Evolutionary conservation across 441 rosid genomes (phyloP).

Genomic region (Populus hybrid): DNA sequence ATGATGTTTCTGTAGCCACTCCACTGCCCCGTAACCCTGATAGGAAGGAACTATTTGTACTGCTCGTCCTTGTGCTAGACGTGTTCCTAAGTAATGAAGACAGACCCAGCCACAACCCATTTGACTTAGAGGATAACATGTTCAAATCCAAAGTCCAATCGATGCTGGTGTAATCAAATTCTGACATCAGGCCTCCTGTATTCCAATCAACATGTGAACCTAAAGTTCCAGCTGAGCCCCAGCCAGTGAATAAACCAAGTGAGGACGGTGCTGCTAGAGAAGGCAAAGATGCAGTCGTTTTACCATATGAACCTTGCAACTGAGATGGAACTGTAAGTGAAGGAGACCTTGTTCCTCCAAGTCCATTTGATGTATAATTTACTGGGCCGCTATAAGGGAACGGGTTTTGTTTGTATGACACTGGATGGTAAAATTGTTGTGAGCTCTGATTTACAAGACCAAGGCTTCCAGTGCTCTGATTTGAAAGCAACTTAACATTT

Average conservation of each 20-base stretch:
- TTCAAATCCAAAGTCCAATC: conserved; percentile 53
- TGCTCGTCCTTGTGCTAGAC: conserved; percentile 32
- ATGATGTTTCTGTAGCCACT: conserved; percentile 31
- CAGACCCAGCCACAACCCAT: conserved; percentile 48
- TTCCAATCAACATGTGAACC: conserved; percentile 50
- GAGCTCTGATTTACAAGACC: conserved; percentile 26
- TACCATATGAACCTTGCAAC: conserved; percentile 25
- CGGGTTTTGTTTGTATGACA: conserved; percentile 29
- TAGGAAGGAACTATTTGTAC: conserved; percentile 29
- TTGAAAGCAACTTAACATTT: conserved; percentile 24
- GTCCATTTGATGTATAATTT: conserved; percentile 16
- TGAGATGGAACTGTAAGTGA: conserved; percentile 35
- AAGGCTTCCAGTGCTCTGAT: conserved; percentile 17
- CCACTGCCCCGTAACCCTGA: conserved; percentile 42
- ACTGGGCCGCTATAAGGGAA: conserved; percentile 14
- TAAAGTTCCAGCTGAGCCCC: conserved; percentile 34
- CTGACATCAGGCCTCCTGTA: conserved; percentile 33
- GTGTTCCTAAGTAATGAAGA: conserved; percentile 40
- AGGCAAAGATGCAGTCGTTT: conserved; percentile 27
- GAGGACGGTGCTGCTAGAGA: conserved; percentile 49
- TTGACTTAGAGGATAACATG: conserved; percentile 28
- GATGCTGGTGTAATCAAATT: conserved; percentile 45
- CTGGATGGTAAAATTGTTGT: conserved; percentile 30
- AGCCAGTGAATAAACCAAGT: conserved; percentile 49
- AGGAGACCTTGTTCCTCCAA: conserved; percentile 33